Percentiles rank a stretch among this genome's conserved stretches.
Evolutionary conservation across 352 stramenopile species (phyloP).

Genomic region (Lagenidium giganteum): DNA sequence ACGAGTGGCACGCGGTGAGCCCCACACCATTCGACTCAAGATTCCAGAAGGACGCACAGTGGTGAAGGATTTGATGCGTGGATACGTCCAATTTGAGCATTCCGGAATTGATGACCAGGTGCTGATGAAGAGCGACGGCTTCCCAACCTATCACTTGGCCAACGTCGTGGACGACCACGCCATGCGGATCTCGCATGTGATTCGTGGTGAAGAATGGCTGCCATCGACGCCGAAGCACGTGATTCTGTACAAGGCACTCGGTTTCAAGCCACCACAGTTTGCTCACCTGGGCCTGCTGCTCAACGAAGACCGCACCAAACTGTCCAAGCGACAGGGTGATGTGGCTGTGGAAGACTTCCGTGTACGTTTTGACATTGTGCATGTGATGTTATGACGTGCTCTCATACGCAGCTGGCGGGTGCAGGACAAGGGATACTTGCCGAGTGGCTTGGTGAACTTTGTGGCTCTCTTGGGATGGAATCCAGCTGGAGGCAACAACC

Average conservation of each 20-base stretch:
- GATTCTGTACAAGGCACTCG: slow-evolving; percentile 87
- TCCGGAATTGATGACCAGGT: slow-evolving; percentile 88
- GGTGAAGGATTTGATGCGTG: slow-evolving; percentile 95
- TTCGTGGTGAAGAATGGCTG: slow-evolving; percentile 95
- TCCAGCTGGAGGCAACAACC: slow-evolving; percentile 90
- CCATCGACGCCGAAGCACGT: slow-evolving; percentile 89
- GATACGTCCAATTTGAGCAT: slow-evolving; percentile 90
- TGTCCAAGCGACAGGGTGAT: slow-evolving; percentile 98
- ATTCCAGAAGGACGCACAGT: slow-evolving; percentile 89
- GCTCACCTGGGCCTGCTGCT: slow-evolving; percentile 92
- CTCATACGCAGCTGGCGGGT: not conserved
- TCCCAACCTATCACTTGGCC: slow-evolving; percentile 91
- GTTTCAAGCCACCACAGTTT: slow-evolving; percentile 76
- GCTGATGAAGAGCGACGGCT: slow-evolving; percentile 92
- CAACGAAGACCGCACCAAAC: slow-evolving; percentile 96
- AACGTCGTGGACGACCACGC: slow-evolving; percentile 96
- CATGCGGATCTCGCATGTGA: slow-evolving; percentile 98
- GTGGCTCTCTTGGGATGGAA: slow-evolving; percentile 98
- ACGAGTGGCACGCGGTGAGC: slow-evolving; percentile 82
- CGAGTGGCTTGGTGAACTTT: slow-evolving; percentile 97
- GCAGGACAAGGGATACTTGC: slow-evolving; percentile 93
- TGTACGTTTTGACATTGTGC: slow-evolving; percentile 23
- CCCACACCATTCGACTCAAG: slow-evolving; percentile 94
- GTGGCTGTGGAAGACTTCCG: slow-evolving; percentile 97
- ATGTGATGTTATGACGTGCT: not conserved